Percentiles rank a stretch among this genome's conserved stretches.
Conservation (phyloP, 768 basidiomycete genomes). For the Brasilioporus rufonigricans region DNA sequence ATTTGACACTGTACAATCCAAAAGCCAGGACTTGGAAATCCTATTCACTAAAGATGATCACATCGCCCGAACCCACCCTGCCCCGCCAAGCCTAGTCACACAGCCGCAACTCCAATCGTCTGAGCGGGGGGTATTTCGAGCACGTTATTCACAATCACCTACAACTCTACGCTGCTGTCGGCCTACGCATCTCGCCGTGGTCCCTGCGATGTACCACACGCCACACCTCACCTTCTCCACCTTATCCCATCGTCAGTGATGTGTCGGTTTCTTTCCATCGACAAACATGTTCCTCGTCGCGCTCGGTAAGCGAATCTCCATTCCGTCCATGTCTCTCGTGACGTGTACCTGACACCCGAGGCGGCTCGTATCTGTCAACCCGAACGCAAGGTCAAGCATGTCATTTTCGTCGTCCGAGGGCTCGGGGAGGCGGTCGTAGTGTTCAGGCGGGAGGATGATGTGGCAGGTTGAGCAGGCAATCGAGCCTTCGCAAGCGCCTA, state of each 20-base stretch:
- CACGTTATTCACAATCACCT: constrained; percentile 18
- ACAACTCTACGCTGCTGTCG: neutral
- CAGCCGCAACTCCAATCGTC: neutral
- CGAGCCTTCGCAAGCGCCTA: constrained; percentile 96
- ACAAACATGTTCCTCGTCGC: constrained; percentile 98
- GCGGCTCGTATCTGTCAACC: constrained; percentile 88
- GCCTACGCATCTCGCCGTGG: neutral
- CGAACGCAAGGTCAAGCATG: constrained; percentile 98
- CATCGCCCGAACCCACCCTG: neutral
- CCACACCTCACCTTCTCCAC: no score
- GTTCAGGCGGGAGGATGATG: constrained; percentile 59
- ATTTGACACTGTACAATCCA: no score
- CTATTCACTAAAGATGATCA: no score
- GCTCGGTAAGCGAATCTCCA: constrained; percentile 79
- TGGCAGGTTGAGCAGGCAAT: constrained; percentile 98
- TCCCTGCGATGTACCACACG: no score
- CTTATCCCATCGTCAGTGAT: constrained; percentile 34
- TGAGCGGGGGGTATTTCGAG: constrained; percentile 16
- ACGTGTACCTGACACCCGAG: constrained; percentile 79
- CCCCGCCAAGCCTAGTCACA: neutral
- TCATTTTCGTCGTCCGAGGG: constrained; percentile 98
- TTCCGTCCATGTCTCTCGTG: constrained; percentile 79
- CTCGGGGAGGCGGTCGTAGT: constrained; percentile 86
- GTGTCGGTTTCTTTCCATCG: constrained; percentile 65
- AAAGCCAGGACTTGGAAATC: no score